A percentile compares a stretch with the other conserved stretches of the same genome.
Conservation (phyloP, 768 basidiomycete species). For the Leccinum fibrillosum region DNA sequence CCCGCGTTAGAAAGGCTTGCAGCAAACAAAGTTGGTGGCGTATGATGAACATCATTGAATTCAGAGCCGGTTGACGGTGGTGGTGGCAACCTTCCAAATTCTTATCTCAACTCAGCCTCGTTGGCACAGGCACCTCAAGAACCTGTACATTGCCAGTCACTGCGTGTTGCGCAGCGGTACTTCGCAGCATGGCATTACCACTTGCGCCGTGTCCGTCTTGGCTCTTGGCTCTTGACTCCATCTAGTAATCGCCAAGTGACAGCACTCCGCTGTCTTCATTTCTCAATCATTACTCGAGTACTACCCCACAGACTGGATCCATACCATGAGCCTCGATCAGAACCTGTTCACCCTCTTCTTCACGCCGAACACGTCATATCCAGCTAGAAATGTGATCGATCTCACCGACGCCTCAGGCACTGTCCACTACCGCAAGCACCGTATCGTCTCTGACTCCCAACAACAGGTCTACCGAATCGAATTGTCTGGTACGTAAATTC, state of each 20-base stretch:
- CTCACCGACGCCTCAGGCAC: conserved; percentile 63
- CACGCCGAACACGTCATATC: conserved; percentile 54
- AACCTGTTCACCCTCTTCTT: conserved; percentile 81
- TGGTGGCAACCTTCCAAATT: too few species aligned
- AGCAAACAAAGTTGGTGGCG: too few species aligned
- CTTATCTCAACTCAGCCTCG: not conserved
- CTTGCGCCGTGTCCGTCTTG: not conserved
- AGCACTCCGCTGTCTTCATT: not conserved
- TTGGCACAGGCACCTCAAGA: not conserved
- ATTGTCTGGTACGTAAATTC: conserved; percentile 52
- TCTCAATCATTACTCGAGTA: not conserved
- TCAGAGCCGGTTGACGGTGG: too few species aligned
- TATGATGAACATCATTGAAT: too few species aligned
- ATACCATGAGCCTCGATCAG: conserved; percentile 74
- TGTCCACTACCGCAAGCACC: conserved; percentile 70
- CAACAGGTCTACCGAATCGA: conserved; percentile 56
- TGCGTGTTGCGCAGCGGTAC: not conserved
- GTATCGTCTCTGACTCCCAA: conserved; percentile 39
- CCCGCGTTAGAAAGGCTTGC: too few species aligned
- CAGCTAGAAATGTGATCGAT: conserved; percentile 52
- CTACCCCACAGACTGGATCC: not conserved
- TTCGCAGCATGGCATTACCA: not conserved
- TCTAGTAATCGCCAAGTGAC: not conserved
- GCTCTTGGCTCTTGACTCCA: not conserved
- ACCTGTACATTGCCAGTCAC: too few species aligned